Evolutionary conservation across 2,329 filamentous ascomycete genomes (phyloP).

Genomic region (Botrytis aclada): DNA sequence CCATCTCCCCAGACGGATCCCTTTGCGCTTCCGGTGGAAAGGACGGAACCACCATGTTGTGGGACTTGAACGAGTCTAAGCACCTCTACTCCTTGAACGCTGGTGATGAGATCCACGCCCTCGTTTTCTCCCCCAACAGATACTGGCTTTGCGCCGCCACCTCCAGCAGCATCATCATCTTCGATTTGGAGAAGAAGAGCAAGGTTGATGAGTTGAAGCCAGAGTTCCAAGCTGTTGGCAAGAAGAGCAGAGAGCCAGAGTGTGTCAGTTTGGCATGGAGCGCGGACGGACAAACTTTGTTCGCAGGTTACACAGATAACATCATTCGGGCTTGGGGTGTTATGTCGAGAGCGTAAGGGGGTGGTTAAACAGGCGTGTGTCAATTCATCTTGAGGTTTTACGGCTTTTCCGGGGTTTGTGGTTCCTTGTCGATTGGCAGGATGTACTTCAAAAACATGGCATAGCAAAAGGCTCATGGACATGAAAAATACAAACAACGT

Average conservation of each 20-base stretch:
- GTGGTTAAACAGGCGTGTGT: slow-evolving; percentile 32
- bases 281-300: slow-evolving; percentile 97
- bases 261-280: slow-evolving; percentile 97
- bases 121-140: slow-evolving; percentile 99
- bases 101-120: slow-evolving; percentile 99
- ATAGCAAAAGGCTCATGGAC: slow-evolving; percentile 35
- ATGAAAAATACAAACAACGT: slow-evolving; percentile 30
- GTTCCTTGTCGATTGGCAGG: slow-evolving; percentile 35
- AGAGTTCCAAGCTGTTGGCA: slow-evolving; percentile 91
- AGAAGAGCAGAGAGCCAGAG: slow-evolving; percentile 99
- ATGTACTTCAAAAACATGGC: slow-evolving; percentile 38
- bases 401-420: slow-evolving; percentile 37
- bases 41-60: slow-evolving; percentile 99
- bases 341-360: slow-evolving; percentile 80
- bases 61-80: slow-evolving; percentile 99
- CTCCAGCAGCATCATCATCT: slow-evolving; percentile 98
- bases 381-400: slow-evolving; percentile 35
- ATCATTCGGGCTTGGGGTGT: slow-evolving; percentile 97
- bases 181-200: slow-evolving; percentile 99
- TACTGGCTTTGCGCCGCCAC: slow-evolving; percentile 99
- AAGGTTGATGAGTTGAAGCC: slow-evolving; percentile 99
- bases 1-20: slow-evolving; percentile 98
- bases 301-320: slow-evolving; percentile 99
- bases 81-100: slow-evolving; percentile 99
- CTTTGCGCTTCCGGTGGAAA: slow-evolving; percentile 99